Base-by-base conservation (phyloP, 2,329 filamentous ascomycete genomes). In the Talaromyces sp. region DNA sequence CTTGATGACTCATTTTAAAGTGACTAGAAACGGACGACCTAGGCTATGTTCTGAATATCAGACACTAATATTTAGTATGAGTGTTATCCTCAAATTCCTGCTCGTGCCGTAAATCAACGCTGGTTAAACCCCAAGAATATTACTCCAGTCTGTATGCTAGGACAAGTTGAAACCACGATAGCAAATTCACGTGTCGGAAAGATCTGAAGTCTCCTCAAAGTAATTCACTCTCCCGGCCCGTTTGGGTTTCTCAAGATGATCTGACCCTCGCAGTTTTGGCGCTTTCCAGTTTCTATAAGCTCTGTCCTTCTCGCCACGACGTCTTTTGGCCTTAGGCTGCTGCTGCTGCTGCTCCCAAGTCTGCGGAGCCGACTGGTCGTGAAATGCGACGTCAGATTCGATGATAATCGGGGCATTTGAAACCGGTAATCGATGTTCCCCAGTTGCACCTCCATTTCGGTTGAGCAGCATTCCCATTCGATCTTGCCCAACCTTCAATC, bases 291-390 rank as follows among this genome's bases (percentile, higher is more conserved):
- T 65, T 19, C 62, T 65, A 43, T 70, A 72, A 3, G 71, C 69
- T 19, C 66, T 66, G 55, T 72, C 70, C n/a, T 70, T 68, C 29
- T 72, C 67, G 31, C 69, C 67, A 21, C 60, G 62, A 38, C 54
- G 24, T 13, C 43, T 57, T 19, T 27, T 54, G 31, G 55, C 56
- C 43, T 56, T 65, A 43, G 43, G 43, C 19, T 7, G 14, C 26
- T 27, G 26, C 26, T 27, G 26, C 6, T 27, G 26, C 24, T 55
- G 8, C 41, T 50, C 21, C 41, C 21, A 8, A 43, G 38, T 38
- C 5, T 17, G 21, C 14, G 56, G 31, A 46, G 41, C 17, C 17
- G 56, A 29, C 19, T 58, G 50, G 7, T 31, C 31, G n/a, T 58
- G 50, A n/a, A 58, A 61, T n/a, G 59, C 13, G 21, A 61, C 17